phyloP scores from a whole-genome alignment of 2,329 filamentous ascomycete species.

The Alternaria brassicicola region DNA sequence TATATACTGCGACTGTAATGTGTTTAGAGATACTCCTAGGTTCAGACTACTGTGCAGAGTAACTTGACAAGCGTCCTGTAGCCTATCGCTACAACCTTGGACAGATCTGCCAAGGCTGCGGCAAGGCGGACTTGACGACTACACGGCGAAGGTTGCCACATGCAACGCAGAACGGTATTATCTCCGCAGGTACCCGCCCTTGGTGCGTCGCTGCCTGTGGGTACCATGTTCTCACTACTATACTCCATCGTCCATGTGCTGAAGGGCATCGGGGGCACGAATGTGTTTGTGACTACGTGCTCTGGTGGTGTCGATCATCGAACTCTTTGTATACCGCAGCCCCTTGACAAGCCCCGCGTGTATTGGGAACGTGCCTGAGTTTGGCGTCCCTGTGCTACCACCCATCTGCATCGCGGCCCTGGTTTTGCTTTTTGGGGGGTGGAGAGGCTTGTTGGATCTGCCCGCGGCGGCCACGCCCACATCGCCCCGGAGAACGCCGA shows the following conservation, averaged over 20 bases:
- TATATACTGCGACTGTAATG: no score
- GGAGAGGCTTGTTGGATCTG: not conserved
- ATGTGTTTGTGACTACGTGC: not conserved
- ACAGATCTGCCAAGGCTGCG: not conserved
- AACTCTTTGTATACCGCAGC: not conserved
- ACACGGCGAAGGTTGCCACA: not conserved
- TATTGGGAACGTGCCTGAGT: not conserved
- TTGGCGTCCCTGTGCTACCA: not conserved
- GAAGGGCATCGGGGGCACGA: not conserved
- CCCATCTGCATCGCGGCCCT: no score
- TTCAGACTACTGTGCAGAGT: no score
- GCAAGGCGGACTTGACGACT: constrained; percentile 1
- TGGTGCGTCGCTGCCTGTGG: not conserved
- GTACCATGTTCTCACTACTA: not conserved
- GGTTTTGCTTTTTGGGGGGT: not conserved
- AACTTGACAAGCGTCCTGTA: no score
- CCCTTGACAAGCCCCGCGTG: not conserved
- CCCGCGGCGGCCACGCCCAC: not conserved
- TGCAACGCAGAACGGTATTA: not conserved
- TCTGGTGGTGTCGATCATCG: not conserved
- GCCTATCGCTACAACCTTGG: no score
- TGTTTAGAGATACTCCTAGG: no score
- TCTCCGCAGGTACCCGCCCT: constrained; percentile 4
- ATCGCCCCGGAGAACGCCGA: not conserved
- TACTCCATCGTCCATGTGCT: not conserved